phyloP scores from a whole-genome alignment of 306 rosid genomes.

The Inga oerstediana region DNA sequence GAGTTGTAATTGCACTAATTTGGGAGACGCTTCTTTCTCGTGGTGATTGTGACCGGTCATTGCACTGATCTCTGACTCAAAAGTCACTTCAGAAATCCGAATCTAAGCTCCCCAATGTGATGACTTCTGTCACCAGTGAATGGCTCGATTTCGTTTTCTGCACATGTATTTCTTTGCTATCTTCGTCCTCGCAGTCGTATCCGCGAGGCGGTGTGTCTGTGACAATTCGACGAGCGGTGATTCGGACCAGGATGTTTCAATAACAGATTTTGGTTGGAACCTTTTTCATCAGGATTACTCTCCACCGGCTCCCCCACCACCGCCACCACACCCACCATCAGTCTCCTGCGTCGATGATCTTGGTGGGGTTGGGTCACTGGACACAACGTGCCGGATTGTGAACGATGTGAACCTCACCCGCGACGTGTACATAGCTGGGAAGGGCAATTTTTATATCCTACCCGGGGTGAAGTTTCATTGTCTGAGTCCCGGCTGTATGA shows the following conservation, averaged over 20 bases:
- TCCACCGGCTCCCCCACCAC: constrained; percentile 98
- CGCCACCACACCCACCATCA: constrained; percentile 96
- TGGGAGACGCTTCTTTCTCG: neutral
- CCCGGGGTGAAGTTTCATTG: constrained; percentile 90
- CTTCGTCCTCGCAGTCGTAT: constrained; percentile 31
- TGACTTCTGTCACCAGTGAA: constrained; percentile 69
- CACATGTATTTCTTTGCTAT: constrained; percentile 40
- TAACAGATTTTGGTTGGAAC: constrained; percentile 61
- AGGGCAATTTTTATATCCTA: constrained; percentile 89
- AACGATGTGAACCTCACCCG: constrained; percentile 82
- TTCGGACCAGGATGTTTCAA: constrained; percentile 46
- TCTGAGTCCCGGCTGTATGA: constrained; percentile 66
- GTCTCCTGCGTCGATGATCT: constrained; percentile 89
- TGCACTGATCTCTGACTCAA: constrained; percentile 45
- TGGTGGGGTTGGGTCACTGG: constrained; percentile 84
- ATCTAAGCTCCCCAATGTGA: constrained; percentile 49
- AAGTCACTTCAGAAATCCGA: constrained; percentile 35
- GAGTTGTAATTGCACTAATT: neutral
- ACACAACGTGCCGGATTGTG: constrained; percentile 83
- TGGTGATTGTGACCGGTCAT: constrained; percentile 37
- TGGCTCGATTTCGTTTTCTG: constrained; percentile 84
- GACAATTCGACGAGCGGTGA: constrained; percentile 35
- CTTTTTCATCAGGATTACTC: constrained; percentile 92
- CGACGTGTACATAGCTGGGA: constrained; percentile 93
- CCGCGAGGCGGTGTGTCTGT: constrained; percentile 29